These are phyloP conservation scores for Phytophthora constricta DNA, from an alignment of 352 stramenopile genomes.

Conservation along the genomic window DNA sequence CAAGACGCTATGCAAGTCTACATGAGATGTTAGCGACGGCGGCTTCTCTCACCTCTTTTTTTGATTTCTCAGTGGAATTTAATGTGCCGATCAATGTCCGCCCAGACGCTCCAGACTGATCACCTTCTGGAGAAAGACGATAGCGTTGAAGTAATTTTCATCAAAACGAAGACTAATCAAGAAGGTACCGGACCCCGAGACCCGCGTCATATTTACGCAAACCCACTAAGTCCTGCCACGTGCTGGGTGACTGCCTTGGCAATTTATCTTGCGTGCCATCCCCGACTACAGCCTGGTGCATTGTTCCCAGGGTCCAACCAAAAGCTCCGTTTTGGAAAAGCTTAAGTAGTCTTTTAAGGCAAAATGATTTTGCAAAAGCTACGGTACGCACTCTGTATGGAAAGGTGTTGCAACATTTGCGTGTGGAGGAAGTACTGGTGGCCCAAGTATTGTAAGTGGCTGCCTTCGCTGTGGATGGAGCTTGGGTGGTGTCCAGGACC, in stretches of 20 bases:
- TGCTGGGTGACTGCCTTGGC: slow-evolving; percentile 10
- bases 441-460: slow-evolving; percentile 21
- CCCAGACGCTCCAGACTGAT: slow-evolving; percentile 19
- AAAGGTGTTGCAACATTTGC: slow-evolving; percentile 28
- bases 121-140: slow-evolving; percentile 14
- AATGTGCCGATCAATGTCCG: slow-evolving; percentile 35
- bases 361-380: slow-evolving; percentile 1
- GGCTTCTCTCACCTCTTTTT: slow-evolving; percentile 35
- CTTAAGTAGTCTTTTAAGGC: background rate
- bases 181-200: slow-evolving; percentile 2
- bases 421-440: slow-evolving; percentile 18
- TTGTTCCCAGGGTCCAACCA: slow-evolving; percentile 9
- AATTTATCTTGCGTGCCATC: slow-evolving; percentile 7
- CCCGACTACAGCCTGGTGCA: background rate
- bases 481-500: slow-evolving; percentile 18
- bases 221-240: background rate
- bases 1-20: slow-evolving; percentile 1
- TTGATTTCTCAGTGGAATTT: slow-evolving; percentile 36
- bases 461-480: slow-evolving; percentile 21
- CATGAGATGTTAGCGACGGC: background rate
- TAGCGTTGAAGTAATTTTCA: slow-evolving; percentile 16
- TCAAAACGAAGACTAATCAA: slow-evolving; percentile 37
- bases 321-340: slow-evolving; percentile 12
- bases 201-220: slow-evolving; percentile 25
- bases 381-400: slow-evolving; percentile 25